Evolutionary conservation across 306 rosid genomes (phyloP).

Genomic region (Canavalia gladiata): DNA sequence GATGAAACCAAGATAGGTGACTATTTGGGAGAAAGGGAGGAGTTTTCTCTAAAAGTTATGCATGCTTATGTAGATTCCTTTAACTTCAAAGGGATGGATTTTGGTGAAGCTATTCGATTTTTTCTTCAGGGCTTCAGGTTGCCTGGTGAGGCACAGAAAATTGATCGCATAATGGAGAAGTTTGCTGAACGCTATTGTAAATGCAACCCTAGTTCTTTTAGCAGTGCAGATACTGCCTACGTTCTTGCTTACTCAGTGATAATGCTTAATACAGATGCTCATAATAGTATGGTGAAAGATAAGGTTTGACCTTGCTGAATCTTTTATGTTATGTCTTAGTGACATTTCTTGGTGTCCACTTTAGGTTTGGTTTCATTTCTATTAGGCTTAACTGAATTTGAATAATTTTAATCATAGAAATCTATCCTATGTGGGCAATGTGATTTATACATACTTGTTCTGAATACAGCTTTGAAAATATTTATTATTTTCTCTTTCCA

Average conservation of each 20-base stretch:
- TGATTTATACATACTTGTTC: conserved; percentile 8
- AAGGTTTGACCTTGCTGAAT: conserved; percentile 71
- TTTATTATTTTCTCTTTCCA: conserved; percentile 35
- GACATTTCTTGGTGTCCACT: conserved; percentile 37
- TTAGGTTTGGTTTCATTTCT: conserved; percentile 32
- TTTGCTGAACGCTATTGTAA: conserved; percentile 99
- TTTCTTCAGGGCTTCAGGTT: conserved; percentile 96
- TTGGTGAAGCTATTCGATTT: conserved; percentile 95
- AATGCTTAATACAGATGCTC: conserved; percentile 99
- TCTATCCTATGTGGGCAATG: conserved; percentile 37
- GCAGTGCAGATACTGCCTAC: conserved; percentile 99
- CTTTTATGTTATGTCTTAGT: conserved; percentile 47
- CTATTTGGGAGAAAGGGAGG: conserved; percentile 98
- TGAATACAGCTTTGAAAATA: conserved; percentile 33
- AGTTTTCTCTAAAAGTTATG: conserved; percentile 94
- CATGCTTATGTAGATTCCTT: conserved; percentile 99
- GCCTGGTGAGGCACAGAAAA: conserved; percentile 99
- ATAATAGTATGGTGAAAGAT: conserved; percentile 95
- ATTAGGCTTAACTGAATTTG: conserved; percentile 26
- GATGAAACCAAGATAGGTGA: conserved; percentile 93
- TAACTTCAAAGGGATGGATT: conserved; percentile 87
- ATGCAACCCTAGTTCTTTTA: conserved; percentile 92
- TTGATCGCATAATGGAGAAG: conserved; percentile 99
- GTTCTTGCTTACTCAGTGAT: conserved; percentile 99
- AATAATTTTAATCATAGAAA: conserved; percentile 36